Evolutionary conservation across 2,329 filamentous ascomycete species (phyloP), one percentile per base, ranked within the genome.

Genomic region (Macroventuria anomochaeta): DNA sequence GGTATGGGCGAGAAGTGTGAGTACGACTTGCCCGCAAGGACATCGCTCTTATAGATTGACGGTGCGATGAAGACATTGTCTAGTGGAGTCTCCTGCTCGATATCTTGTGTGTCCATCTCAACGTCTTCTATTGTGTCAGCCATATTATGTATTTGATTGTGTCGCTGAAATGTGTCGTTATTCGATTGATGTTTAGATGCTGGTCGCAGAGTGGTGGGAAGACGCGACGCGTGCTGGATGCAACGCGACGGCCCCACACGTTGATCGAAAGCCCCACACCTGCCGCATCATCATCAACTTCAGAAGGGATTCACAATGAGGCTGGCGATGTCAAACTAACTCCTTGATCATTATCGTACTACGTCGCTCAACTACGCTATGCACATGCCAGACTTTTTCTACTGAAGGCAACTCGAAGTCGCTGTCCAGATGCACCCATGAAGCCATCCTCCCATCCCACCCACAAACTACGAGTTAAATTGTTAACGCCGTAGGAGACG

Each of bases 1-100:
- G 80, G 79, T 13, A 81, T 74, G 1, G 75, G 65, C 10, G 79
- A 80, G 51, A 76, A 78, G 57, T 81, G 75, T 8, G 79, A 77
- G 58, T 82, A 81, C 44, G 78, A 80, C 37, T 72, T 71, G 51
- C 80, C 80, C 2, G 68, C 58, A 8, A 79, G 65, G 29, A 80
- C 69, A 25, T 73, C 63, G 26, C 60, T 33, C 37, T 65, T 72
- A 58, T 75, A 47, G 51, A 82, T 76, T 1, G 79, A 81, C 7
- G 79, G 79, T 12, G 79, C 75, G 56, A 77, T 77, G 69, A 81
- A 81, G 54, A 80, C 68, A 40, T 70, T 64, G 23, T 70, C 58
- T 3, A 65, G 57, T 4, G 72, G 74, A 1, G 72, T 75, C 42
- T 75, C 73, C 26, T 62, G 63, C 41, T 71, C 70, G 46, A 71